Conservation (phyloP, 2,329 filamentous ascomycete species). For the Elsinoe arachidis region DNA sequence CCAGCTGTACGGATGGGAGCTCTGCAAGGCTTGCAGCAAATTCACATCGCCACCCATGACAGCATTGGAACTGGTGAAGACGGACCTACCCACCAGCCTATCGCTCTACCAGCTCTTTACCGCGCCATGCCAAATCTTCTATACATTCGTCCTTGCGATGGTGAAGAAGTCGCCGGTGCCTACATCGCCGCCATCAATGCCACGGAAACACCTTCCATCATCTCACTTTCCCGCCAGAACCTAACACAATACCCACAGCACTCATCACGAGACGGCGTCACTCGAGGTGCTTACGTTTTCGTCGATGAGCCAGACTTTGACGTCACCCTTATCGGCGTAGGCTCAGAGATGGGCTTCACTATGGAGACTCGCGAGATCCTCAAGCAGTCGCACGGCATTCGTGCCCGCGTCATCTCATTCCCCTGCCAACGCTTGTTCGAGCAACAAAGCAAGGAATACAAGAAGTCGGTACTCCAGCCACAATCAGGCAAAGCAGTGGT, state of each 20-base stretch:
- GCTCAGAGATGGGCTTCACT: conserved; percentile 42
- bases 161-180: conserved; percentile 34
- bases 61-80: conserved; percentile 31
- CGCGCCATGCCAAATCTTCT: conserved; percentile 32
- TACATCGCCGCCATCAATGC: conserved; percentile 34
- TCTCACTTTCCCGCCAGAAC: conserved; percentile 37
- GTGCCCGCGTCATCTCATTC: conserved; percentile 42
- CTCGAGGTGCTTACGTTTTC: conserved; percentile 35
- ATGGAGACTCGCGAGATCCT: conserved; percentile 35
- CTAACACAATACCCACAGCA: conserved; percentile 32
- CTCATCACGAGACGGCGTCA: conserved; percentile 31
- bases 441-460: conserved; percentile 38
- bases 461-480: conserved; percentile 38
- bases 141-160: conserved; percentile 31
- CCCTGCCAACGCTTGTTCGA: conserved; percentile 46
- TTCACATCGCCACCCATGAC: conserved; percentile 34
- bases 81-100: conserved; percentile 32
- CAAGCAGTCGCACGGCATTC: conserved; percentile 28
- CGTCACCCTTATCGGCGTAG: conserved; percentile 43
- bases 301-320: conserved; percentile 29
- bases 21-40: conserved; percentile 28
- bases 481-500: conserved; percentile 40
- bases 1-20: conserved; percentile 32
- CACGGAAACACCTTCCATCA: conserved; percentile 35
- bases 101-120: conserved; percentile 30